phyloP scores from a whole-genome alignment of 2,329 filamentous ascomycete genomes.

The Penicillium fuscoglaucum region DNA sequence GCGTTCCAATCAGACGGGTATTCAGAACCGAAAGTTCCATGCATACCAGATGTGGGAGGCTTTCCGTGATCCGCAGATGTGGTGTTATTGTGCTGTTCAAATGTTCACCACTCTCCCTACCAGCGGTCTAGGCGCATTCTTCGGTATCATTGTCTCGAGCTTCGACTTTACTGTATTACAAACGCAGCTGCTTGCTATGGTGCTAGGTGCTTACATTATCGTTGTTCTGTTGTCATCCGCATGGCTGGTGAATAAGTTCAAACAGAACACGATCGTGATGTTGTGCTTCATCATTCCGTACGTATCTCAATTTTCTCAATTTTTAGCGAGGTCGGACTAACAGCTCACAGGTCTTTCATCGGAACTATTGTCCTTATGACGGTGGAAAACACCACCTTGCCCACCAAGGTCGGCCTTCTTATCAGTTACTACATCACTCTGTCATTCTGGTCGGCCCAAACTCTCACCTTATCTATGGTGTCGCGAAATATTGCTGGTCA shows the following conservation, averaged over 20 bases:
- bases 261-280: conserved; percentile 70
- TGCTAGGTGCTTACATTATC: conserved; percentile 72
- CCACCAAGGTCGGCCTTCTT: conserved; percentile 65
- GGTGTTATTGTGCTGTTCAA: conserved; percentile 64
- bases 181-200: conserved; percentile 72
- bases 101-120: conserved; percentile 73
- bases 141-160: conserved; percentile 71
- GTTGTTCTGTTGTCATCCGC: conserved; percentile 65
- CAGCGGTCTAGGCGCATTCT: conserved; percentile 70
- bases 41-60: conserved; percentile 58
- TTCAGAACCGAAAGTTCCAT: conserved; percentile 59
- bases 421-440: conserved; percentile 75
- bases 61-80: conserved; percentile 65
- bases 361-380: conserved; percentile 73
- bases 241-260: conserved; percentile 66
- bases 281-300: conserved; percentile 64
- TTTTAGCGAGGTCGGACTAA: not conserved
- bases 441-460: conserved; percentile 75
- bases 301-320: conserved; percentile 28
- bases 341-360: conserved; percentile 58
- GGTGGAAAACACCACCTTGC: conserved; percentile 53
- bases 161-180: conserved; percentile 66
- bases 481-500: conserved; percentile 70
- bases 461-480: conserved; percentile 65
- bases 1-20: conserved; percentile 60